Percentiles rank a stretch among this genome's conserved stretches.
These are phyloP conservation scores for Penicillium thymicola DNA, from an alignment of 2,329 filamentous ascomycete species.

Conservation along the genomic window DNA sequence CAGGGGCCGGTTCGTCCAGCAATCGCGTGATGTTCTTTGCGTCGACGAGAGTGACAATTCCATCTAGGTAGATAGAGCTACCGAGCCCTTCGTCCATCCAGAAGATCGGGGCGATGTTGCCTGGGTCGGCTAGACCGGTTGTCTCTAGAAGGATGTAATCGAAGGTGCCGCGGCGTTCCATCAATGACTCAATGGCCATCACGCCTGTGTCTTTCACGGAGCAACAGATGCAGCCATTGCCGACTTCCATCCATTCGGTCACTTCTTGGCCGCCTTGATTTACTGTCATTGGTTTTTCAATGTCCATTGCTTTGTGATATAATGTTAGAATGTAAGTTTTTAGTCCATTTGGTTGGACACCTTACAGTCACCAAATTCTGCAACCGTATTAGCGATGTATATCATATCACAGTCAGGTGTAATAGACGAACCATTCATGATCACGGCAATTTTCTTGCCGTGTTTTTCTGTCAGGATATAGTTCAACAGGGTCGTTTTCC, in stretches of 20 bases:
- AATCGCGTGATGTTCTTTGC: constrained; percentile 85
- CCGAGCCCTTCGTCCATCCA: constrained; percentile 97
- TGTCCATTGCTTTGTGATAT: constrained; percentile 68
- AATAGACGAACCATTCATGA: constrained; percentile 70
- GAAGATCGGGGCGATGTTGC: constrained; percentile 92
- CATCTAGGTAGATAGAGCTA: constrained; percentile 93
- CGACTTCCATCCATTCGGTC: constrained; percentile 92
- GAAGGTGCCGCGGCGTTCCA: constrained; percentile 89
- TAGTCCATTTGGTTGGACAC: constrained; percentile 3
- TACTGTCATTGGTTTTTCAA: constrained; percentile 92
- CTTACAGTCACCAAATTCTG: constrained; percentile 79
- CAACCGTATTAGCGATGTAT: constrained; percentile 15
- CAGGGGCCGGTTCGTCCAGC: constrained; percentile 63
- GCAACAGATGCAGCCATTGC: constrained; percentile 96
- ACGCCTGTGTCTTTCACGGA: constrained; percentile 95
- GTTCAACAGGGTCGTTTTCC: constrained; percentile 92
- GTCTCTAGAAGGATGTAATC: constrained; percentile 98
- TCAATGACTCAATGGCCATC: constrained; percentile 89
- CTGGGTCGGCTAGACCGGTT: constrained; percentile 89
- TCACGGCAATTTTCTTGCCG: constrained; percentile 97
- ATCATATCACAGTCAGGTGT: background rate
- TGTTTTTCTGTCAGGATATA: constrained; percentile 94
- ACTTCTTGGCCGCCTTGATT: constrained; percentile 78
- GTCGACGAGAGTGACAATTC: constrained; percentile 93
- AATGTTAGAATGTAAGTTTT: constrained; percentile 1